Percentiles rank a stretch among this genome's conserved stretches.
phyloP scores from a whole-genome alignment of 2,329 filamentous ascomycete species.

The Aspergillus bombycis region DNA sequence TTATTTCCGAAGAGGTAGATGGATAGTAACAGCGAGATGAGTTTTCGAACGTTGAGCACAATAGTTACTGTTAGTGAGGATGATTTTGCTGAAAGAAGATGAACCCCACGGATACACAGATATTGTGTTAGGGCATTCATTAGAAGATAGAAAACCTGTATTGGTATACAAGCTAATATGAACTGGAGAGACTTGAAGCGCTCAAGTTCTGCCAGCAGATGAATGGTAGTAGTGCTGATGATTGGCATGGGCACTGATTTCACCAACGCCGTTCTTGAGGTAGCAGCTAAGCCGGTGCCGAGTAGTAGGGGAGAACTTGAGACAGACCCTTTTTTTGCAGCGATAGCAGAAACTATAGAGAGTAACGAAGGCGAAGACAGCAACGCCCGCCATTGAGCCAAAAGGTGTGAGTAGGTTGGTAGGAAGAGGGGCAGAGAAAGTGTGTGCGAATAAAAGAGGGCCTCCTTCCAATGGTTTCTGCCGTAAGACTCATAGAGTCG shows the following conservation, averaged over 20 bases:
- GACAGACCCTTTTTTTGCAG: background rate
- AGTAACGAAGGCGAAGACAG: constrained; percentile 38
- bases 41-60: constrained; percentile 90
- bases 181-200: constrained; percentile 18
- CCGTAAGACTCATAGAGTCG: constrained; percentile 84
- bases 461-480: constrained; percentile 84
- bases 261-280: background rate
- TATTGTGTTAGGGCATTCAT: constrained; percentile 81
- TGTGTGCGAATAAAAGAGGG: constrained; percentile 84
- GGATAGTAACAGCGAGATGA: constrained; percentile 86
- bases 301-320: background rate
- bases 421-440: constrained; percentile 51
- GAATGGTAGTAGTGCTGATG: background rate
- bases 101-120: constrained; percentile 92
- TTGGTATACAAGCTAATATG: constrained; percentile 33
- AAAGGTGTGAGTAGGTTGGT: constrained; percentile 39
- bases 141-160: constrained; percentile 43
- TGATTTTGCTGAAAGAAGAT: constrained; percentile 84
- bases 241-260: constrained; percentile 4
- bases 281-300: background rate
- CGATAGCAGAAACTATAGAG: constrained; percentile 19
- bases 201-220: constrained; percentile 1
- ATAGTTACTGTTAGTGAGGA: constrained; percentile 95
- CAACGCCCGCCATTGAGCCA: constrained; percentile 40
- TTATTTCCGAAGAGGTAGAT: constrained; percentile 93